Evolutionary conservation across 2,329 filamentous ascomycete species (phyloP), one percentile per base, ranked within the genome.

Genomic region (Calonectria crousiana): DNA sequence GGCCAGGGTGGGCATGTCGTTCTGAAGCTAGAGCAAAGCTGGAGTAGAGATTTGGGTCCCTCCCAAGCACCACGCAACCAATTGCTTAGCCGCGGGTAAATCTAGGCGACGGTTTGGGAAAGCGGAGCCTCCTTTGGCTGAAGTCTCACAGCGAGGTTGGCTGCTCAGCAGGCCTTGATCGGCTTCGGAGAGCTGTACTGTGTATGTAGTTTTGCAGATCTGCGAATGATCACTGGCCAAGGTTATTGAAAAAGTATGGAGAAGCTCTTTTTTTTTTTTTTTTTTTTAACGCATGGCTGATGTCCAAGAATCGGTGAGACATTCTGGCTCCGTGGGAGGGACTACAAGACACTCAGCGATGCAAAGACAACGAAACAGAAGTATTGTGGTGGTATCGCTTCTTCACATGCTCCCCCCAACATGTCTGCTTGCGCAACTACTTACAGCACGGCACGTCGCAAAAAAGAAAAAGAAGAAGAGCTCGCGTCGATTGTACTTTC

Each of bases 51-150:
- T 69, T 75, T 66, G 47, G 44, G 56, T 18, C 34, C 51, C 34
- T 20, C 34, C 36, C 36, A 62, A 41, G n/a, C 41, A 49, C 23
- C 26, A 66, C 62, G 30, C 47, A 44, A 34, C 53, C 74, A 75
- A 58, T 74, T 75, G 71, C 70, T 79, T 74, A 72, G 72, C 74
- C 75, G 68, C 68, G 73, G 75, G 69, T 78, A 77, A 76, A 64
- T 67, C 62, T 60, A 75, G 49, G 41, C 53, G 75, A 62, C 66
- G 66, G 53, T 74, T 53, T 75, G 67, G 52, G 69, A 65, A 75
- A 64, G 44, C 70, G 69, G 72, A 70, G 74, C 52, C 67, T 52
- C 60, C 58, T 53, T 47, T 66, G 30, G 30, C 56, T 62, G 56
- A 62, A 41, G 56, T 41, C 23, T 38, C 56, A 28, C 36, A 34